Base-by-base conservation (phyloP, 2,329 filamentous ascomycete species). In the Zymoseptoria pseudotritici region DNA sequence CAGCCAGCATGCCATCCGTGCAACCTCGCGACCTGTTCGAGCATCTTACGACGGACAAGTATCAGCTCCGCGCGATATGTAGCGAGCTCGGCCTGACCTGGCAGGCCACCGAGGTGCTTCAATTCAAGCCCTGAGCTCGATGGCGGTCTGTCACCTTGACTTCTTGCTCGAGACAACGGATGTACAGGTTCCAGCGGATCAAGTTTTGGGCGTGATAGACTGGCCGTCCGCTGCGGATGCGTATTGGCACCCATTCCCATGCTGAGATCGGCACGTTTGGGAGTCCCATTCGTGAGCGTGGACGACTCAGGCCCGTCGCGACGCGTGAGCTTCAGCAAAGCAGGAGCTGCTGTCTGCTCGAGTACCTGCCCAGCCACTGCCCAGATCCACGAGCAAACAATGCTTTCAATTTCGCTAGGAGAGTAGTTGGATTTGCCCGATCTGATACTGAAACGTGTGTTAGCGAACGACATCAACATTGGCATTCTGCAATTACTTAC, bases 11-110 rank as follows among this genome's bases (percentile, higher is more conserved):
- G 83, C 92, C 91, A 97, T 3, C 84, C 86, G 21, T 84, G 79
- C 60, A 84, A 83, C 69, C 83, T 85, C 2, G 90, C 92, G 53
- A 91, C 76, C 54, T 86, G 82, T 67, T 93, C 87, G 0, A 97
- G 78, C 4, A 94, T 83, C 63, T 89, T 90, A 58, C 93, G 82
- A 8, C 91, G 92, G 50, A 96, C 77, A 58, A 90, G 78, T 62
- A 91, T 88, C 2, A 97, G 80, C 69, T 96, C 91, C 5, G 90
- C 93, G 68, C 93, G 83, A 61, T 86, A 85, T 52, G 90, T 89
- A 42, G 92, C 90, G 22, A 97, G 79, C 58, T 95, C 89, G 70
- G 95, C 89, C 0, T 92, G 78, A 0, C 93, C 71, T 29, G 73
- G 71, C 13, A 71, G 61, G 19, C 66, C 68, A 17, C 54, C 58